These are phyloP conservation scores for Sarocladiaceae sp. DNA, from an alignment of 2,329 filamentous ascomycete species.

Conservation along the genomic window DNA sequence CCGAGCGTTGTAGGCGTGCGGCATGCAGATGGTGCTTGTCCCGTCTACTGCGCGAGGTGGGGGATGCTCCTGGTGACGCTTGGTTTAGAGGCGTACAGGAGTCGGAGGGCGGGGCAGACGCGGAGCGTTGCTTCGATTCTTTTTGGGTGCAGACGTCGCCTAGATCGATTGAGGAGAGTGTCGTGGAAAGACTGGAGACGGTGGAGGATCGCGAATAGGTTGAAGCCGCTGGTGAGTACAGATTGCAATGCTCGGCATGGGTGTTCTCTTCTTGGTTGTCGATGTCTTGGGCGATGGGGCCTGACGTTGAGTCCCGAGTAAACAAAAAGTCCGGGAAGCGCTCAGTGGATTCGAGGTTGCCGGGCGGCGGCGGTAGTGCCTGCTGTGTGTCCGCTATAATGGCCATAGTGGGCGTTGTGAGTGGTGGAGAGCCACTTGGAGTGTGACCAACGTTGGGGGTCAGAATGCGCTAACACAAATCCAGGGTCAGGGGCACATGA, in stretches of 20 bases:
- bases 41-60: conserved; percentile 34
- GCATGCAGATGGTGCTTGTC: conserved; percentile 48
- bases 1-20: conserved; percentile 41
- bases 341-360: conserved; percentile 31
- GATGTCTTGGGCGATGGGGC: conserved; percentile 13
- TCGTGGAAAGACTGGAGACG: conserved; percentile 7
- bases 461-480: conserved; percentile 1
- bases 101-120: conserved; percentile 17
- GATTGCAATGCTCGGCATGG: neutral
- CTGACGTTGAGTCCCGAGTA: conserved; percentile 21
- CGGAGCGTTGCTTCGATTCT: conserved; percentile 16
- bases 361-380: conserved; percentile 25
- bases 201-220: conserved; percentile 11
- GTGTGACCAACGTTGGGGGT: neutral
- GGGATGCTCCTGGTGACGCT: conserved; percentile 17
- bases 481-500: neutral
- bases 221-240: conserved; percentile 9
- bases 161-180: conserved; percentile 7
- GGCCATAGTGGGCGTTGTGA: conserved; percentile 2
- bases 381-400: conserved; percentile 18
- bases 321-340: conserved; percentile 40
- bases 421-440: neutral
- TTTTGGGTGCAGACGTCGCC: conserved; percentile 12
- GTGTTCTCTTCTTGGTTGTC: conserved; percentile 11
- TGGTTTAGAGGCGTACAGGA: conserved; percentile 16